Percentiles rank a stretch among this genome's conserved stretches.
Conservation (phyloP, 768 basidiomycete genomes). For the Tubosaeta brunneosetosa region DNA sequence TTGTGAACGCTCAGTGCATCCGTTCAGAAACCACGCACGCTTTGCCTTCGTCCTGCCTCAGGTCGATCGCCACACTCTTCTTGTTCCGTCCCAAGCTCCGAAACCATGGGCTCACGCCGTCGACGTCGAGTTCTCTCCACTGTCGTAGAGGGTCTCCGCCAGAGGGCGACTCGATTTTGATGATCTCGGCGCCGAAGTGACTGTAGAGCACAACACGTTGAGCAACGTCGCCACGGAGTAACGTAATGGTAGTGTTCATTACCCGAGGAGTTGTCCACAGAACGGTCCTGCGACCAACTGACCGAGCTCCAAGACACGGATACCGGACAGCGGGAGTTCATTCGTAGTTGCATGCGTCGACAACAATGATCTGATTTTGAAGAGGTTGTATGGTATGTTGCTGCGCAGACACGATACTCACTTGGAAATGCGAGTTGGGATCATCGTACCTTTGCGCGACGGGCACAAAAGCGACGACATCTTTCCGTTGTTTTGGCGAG, state of each 20-base stretch:
- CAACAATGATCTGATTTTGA: constrained; percentile 7
- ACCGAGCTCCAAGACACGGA: constrained; percentile 65
- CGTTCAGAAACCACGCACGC: constrained; percentile 29
- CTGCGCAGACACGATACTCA: background rate
- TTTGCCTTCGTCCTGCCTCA: constrained; percentile 54
- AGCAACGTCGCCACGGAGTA: background rate
- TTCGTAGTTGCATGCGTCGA: constrained; percentile 15
- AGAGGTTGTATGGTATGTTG: background rate
- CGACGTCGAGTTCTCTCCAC: constrained; percentile 66
- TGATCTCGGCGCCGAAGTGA: constrained; percentile 68
- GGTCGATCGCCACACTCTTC: constrained; percentile 66
- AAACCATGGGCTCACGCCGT: constrained; percentile 73
- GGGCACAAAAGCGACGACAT: background rate
- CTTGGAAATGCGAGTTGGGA: background rate
- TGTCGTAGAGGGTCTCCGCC: constrained; percentile 64
- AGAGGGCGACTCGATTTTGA: constrained; percentile 64
- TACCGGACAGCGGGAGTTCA: constrained; percentile 54
- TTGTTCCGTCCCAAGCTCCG: constrained; percentile 68
- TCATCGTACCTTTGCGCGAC: background rate
- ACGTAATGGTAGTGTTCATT: constrained; percentile 11
- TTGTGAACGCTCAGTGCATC: background rate
- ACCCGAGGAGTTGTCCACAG: constrained; percentile 70
- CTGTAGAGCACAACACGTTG: constrained; percentile 29
- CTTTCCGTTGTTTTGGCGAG: background rate
- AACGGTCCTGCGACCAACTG: constrained; percentile 72